phyloP scores from a whole-genome alignment of 2,329 filamentous ascomycete genomes.

The Fusarium gaditjirri region DNA sequence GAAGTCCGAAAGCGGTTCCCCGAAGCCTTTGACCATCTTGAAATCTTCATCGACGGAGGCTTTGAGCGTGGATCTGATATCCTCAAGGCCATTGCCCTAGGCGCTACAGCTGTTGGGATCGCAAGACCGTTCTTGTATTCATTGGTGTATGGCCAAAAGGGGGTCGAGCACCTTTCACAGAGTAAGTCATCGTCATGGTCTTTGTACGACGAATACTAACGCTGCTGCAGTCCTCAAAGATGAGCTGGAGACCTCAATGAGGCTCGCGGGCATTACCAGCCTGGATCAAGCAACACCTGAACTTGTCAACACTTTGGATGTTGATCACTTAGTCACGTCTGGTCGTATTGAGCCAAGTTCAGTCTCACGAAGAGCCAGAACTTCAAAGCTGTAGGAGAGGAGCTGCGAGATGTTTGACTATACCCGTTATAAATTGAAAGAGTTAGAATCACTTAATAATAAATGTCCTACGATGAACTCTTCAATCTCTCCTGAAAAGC shows the following conservation, averaged over 20 bases:
- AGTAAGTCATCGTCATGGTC: slow-evolving; percentile 56
- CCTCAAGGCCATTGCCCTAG: slow-evolving; percentile 63
- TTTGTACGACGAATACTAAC: too few relatives aligned
- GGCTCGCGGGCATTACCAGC: slow-evolving; percentile 45
- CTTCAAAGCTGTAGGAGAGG: slow-evolving; percentile 32
- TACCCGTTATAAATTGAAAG: background rate
- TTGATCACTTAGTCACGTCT: slow-evolving; percentile 46
- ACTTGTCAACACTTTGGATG: slow-evolving; percentile 47
- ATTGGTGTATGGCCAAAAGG: slow-evolving; percentile 64
- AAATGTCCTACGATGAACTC: background rate
- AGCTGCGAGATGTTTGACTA: background rate
- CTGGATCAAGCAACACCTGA: slow-evolving; percentile 43
- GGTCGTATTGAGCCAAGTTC: slow-evolving; percentile 23
- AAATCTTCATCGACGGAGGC: slow-evolving; percentile 65
- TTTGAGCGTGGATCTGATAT: slow-evolving; percentile 65
- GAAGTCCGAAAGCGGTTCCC: slow-evolving; percentile 62
- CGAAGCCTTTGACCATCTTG: slow-evolving; percentile 59
- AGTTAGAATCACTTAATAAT: slow-evolving; percentile 8
- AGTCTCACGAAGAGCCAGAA: background rate
- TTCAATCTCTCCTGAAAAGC: slow-evolving; percentile 41
- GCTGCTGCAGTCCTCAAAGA: slow-evolving; percentile 42
- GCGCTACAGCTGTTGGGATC: slow-evolving; percentile 64
- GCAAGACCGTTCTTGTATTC: slow-evolving; percentile 64
- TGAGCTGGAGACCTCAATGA: slow-evolving; percentile 47
- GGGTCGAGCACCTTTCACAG: slow-evolving; percentile 64